Conservation (phyloP, 2,329 filamentous ascomycete species). For the Sporothrix protearum region DNA sequence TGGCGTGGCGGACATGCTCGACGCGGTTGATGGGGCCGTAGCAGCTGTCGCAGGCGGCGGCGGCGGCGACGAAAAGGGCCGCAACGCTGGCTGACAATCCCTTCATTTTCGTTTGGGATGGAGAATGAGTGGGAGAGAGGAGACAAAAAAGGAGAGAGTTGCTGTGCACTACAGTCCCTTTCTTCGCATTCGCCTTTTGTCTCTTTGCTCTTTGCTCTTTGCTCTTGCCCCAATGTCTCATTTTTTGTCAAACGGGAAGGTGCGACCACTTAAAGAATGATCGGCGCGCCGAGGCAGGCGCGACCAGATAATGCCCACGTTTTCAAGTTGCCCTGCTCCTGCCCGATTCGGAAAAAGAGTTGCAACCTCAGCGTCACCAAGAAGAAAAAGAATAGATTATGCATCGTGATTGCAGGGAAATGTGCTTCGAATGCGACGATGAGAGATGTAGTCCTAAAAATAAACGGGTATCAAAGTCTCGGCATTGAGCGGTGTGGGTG, state of each 20-base stretch:
- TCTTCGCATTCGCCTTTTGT: background rate
- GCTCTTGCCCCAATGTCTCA: background rate
- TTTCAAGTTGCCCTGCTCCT: background rate
- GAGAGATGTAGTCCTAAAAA: background rate
- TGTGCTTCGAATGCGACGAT: too few species aligned
- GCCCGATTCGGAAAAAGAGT: background rate
- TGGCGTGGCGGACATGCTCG: slow-evolving; percentile 43
- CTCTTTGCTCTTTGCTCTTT: background rate
- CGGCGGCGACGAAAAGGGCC: slow-evolving; percentile 26
- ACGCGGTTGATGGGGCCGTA: slow-evolving; percentile 42
- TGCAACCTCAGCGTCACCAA: background rate
- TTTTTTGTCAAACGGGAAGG: background rate
- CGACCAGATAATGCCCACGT: background rate
- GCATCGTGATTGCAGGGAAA: background rate
- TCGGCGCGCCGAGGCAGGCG: background rate
- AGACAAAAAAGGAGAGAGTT: background rate
- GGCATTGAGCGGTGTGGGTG: background rate
- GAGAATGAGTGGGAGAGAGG: background rate
- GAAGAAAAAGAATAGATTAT: background rate
- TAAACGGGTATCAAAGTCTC: slow-evolving; percentile 3
- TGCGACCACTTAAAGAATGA: background rate
- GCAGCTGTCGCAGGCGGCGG: slow-evolving; percentile 42
- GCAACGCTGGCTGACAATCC: background rate
- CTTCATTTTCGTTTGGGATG: slow-evolving; percentile 7
- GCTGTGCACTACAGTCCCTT: too few species aligned